phyloP scores from a whole-genome alignment of 2,329 filamentous ascomycete species.

The Venturia aucupariae region DNA sequence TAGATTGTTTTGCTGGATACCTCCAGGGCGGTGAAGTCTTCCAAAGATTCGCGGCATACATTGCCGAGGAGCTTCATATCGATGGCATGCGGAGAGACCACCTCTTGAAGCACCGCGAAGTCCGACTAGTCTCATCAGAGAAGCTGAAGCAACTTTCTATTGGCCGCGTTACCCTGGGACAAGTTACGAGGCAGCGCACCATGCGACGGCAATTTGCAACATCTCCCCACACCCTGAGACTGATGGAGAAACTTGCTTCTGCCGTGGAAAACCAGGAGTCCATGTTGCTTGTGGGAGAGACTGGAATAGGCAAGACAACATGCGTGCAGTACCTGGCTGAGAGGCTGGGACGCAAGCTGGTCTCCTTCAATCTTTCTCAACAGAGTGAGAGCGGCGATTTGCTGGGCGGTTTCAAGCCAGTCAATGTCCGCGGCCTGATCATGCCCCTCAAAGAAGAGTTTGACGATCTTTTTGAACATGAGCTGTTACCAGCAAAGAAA shows the following conservation, averaged over 20 bases:
- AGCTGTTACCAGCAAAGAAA: slow-evolving; percentile 63
- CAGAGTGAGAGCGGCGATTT: slow-evolving; percentile 97
- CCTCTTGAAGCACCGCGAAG: slow-evolving; percentile 63
- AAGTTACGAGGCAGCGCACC: neutral
- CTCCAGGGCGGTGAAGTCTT: slow-evolving; percentile 58
- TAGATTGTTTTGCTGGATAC: slow-evolving; percentile 85
- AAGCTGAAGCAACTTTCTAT: slow-evolving; percentile 8
- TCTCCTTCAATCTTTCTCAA: slow-evolving; percentile 92
- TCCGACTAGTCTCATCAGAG: slow-evolving; percentile 34
- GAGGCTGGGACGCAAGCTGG: slow-evolving; percentile 73
- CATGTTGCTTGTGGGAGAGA: slow-evolving; percentile 92
- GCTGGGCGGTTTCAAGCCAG: slow-evolving; percentile 90
- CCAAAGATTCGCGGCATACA: slow-evolving; percentile 52
- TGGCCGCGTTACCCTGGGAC: slow-evolving; percentile 3
- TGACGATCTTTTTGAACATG: slow-evolving; percentile 76
- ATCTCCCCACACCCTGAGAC: slow-evolving; percentile 71
- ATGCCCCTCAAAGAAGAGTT: slow-evolving; percentile 91
- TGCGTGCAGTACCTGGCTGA: slow-evolving; percentile 87
- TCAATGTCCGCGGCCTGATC: slow-evolving; percentile 79
- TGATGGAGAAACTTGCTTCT: slow-evolving; percentile 81
- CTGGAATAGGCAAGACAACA: slow-evolving; percentile 95
- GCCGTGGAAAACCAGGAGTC: slow-evolving; percentile 80
- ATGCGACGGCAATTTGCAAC: slow-evolving; percentile 57
- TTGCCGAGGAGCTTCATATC: slow-evolving; percentile 82
- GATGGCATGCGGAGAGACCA: slow-evolving; percentile 73